These are phyloP conservation scores for Marsdenia floribunda DNA, from an alignment of 257 asterid species.

Conservation along the genomic window DNA sequence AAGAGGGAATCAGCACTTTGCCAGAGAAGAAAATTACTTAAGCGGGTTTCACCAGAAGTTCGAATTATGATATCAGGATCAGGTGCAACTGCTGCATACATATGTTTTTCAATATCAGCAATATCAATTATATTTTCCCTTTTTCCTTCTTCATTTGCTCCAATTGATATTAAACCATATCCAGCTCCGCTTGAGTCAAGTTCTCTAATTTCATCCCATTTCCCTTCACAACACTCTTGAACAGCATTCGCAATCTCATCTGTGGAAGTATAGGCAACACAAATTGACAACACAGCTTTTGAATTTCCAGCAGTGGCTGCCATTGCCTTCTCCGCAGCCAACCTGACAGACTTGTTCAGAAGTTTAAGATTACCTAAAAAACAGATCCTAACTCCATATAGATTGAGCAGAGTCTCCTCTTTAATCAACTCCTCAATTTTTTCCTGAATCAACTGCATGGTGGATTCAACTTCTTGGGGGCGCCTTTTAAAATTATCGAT, in stretches of 20 bases:
- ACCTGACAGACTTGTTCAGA: constrained; percentile 45
- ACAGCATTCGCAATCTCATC: constrained; percentile 66
- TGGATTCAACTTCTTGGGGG: constrained; percentile 77
- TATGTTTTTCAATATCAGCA: constrained; percentile 48
- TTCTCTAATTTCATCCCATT: constrained; percentile 25
- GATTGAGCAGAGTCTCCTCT: constrained; percentile 50
- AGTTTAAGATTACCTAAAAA: constrained; percentile 65
- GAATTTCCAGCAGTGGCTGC: constrained; percentile 52
- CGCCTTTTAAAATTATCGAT: constrained; percentile 68
- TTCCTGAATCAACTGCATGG: constrained; percentile 64
- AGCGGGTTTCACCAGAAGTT: constrained; percentile 74
- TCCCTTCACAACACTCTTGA: constrained; percentile 46
- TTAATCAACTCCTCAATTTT: constrained; percentile 57
- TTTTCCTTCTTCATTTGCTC: constrained; percentile 22
- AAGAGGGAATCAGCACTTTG: constrained; percentile 59
- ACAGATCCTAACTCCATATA: constrained; percentile 58
- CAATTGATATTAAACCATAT: constrained; percentile 9
- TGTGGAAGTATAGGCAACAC: constrained; percentile 81
- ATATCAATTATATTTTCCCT: constrained; percentile 24
- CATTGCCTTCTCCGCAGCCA: constrained; percentile 72
- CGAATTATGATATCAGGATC: constrained; percentile 71
- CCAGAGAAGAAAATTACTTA: constrained; percentile 85
- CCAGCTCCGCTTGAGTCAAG: constrained; percentile 17
- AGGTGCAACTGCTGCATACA: constrained; percentile 66
- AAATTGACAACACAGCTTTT: constrained; percentile 47